Base-by-base conservation (phyloP, 768 basidiomycete genomes). In the Phaeolepiota aurea region DNA sequence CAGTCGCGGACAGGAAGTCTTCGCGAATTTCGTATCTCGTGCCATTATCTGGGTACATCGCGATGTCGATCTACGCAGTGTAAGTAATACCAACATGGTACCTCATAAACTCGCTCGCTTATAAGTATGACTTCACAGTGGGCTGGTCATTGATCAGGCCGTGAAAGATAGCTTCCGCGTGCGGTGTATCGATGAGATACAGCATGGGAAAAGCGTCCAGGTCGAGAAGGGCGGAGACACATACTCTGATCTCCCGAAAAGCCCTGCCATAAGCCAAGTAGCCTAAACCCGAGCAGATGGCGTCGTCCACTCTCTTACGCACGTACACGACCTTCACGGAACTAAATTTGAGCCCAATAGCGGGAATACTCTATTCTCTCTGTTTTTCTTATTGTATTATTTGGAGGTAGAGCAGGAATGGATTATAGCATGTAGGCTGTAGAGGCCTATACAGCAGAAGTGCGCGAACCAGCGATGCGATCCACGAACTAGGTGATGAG, bases 381-480 rank as follows among this genome's bases (percentile, higher is more conserved):
- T n/a, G n/a, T n/a, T n/a, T n/a, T n/a, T n/a, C n/a, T n/a, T n/a
- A n/a, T n/a, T n/a, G n/a, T n/a, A n/a, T n/a, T n/a, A n/a, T n/a
- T n/a, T n/a, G n/a, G n/a, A n/a, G n/a, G n/a, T n/a, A n/a, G n/a
- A n/a, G n/a, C n/a, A n/a, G n/a, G n/a, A n/a, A n/a, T n/a, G n/a
- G n/a, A n/a, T n/a, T n/a, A n/a, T n/a, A n/a, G n/a, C n/a, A n/a
- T n/a, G n/a, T n/a, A n/a, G n/a, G n/a, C n/a, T n/a, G n/a, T n/a
- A n/a, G n/a, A n/a, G n/a, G n/a, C n/a, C 58, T 61, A 83, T 59
- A 83, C 81, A 48, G 75, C 79, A 32, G 81, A 85, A 20, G 77
- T 78, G 58, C 86, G 75, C 22, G 87, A 86, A 35, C 87, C 87
- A 25, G 79, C 84, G 54, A 90, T 53, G 47, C 83, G 78, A 61